These are phyloP conservation scores for Hypoxylon lenormandii DNA, from an alignment of 495 filamentous ascomycete genomes.

Conservation along the genomic window DNA sequence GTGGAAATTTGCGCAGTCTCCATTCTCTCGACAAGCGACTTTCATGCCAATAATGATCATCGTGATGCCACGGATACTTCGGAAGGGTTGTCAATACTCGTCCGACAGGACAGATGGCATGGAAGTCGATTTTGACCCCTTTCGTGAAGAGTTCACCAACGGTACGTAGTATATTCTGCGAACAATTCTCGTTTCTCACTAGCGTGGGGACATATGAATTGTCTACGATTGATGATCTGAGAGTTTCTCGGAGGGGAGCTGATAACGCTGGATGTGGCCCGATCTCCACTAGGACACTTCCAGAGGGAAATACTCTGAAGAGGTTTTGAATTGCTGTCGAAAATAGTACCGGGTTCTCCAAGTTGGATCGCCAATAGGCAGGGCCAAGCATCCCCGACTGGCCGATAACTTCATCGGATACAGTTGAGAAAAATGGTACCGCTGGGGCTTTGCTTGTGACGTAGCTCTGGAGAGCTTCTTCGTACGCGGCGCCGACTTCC, in stretches of 20 bases:
- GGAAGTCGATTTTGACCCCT: conserved; percentile 33
- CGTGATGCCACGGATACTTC: conserved; percentile 63
- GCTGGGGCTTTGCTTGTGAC: too few species aligned
- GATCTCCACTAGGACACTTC: conserved; percentile 51
- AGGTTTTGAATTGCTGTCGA: conserved; percentile 25
- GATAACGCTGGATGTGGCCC: conserved; percentile 58
- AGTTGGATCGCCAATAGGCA: conserved; percentile 42
- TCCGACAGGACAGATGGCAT: conserved; percentile 30
- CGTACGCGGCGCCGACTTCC: conserved; percentile 27
- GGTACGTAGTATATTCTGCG: conserved; percentile 39
- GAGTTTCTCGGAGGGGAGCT: conserved; percentile 53
- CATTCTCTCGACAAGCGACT: conserved; percentile 57
- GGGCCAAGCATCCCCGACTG: conserved; percentile 30
- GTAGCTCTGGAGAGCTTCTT: neutral
- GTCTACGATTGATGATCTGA: neutral
- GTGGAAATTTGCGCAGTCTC: conserved; percentile 55
- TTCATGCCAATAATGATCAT: conserved; percentile 60
- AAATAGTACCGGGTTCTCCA: conserved; percentile 49
- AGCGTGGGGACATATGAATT: conserved; percentile 53
- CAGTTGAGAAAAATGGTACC: conserved; percentile 41
- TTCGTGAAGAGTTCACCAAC: conserved; percentile 46
- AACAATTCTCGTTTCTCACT: conserved; percentile 29
- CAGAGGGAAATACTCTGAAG: neutral
- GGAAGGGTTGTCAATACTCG: conserved; percentile 56
- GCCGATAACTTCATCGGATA: conserved; percentile 11